Evolutionary conservation across 768 basidiomycete genomes (phyloP).

Genomic region (Trametes villosa): DNA sequence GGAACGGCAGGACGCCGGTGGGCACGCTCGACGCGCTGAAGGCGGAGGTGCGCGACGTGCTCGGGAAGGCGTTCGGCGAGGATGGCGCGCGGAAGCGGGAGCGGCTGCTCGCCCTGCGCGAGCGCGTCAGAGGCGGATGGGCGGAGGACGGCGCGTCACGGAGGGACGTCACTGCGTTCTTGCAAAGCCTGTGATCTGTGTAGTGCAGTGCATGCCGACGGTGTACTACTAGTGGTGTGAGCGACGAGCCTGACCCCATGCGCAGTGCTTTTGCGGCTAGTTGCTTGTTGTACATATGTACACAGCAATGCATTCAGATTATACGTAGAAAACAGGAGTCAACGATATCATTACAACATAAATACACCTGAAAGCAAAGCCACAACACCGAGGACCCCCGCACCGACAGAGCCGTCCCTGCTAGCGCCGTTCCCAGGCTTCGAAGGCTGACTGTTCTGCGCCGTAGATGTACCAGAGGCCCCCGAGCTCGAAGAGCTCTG

Average conservation of each 20-base stretch:
- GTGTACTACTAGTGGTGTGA: too few relatives aligned
- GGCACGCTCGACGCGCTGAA: conserved; percentile 30
- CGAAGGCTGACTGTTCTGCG: too few relatives aligned
- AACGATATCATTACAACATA: background rate
- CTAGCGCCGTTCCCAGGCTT: background rate
- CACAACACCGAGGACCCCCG: background rate
- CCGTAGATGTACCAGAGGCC: too few relatives aligned
- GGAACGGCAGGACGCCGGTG: conserved; percentile 22
- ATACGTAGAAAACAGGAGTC: too few relatives aligned
- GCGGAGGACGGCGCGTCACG: conserved; percentile 9
- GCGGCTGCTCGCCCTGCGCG: conserved; percentile 21
- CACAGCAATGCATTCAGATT: too few relatives aligned
- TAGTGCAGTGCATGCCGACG: too few relatives aligned
- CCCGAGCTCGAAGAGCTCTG: too few relatives aligned
- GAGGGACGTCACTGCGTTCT: conserved; percentile 4
- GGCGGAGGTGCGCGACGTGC: conserved; percentile 23
- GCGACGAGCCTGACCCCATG: too few relatives aligned
- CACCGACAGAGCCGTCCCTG: too few relatives aligned
- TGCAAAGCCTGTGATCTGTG: background rate
- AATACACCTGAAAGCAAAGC: background rate
- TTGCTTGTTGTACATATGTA: too few relatives aligned
- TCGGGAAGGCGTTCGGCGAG: conserved; percentile 28
- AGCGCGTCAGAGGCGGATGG: conserved; percentile 10
- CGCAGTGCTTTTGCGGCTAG: too few relatives aligned
- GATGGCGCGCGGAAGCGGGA: conserved; percentile 31